A percentile compares a stretch with the other conserved stretches of the same genome.
These are phyloP conservation scores for Candida tammaniensis DNA, from an alignment of 805 yeast species.

Conservation along the genomic window DNA sequence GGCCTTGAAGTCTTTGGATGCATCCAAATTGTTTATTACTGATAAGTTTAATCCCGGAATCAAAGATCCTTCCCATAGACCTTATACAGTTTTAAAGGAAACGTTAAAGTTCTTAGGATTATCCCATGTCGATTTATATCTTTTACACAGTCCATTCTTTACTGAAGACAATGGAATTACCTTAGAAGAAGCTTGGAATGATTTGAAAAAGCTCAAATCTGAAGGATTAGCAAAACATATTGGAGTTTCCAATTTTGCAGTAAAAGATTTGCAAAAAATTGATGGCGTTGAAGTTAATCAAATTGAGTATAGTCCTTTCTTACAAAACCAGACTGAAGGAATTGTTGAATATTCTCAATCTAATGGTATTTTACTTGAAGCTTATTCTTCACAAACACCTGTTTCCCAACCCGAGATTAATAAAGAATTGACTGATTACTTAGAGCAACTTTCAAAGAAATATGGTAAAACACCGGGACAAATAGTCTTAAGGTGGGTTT, in stretches of 20 bases:
- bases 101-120: conserved; percentile 43
- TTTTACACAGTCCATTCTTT: conserved; percentile 62
- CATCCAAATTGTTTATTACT: conserved; percentile 50
- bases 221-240: conserved; percentile 60
- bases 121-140: conserved; percentile 57
- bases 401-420: conserved; percentile 25
- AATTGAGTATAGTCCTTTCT: conserved; percentile 65
- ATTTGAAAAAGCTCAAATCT: conserved; percentile 47
- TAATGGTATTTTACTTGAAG: conserved; percentile 54
- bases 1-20: conserved; percentile 40
- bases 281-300: conserved; percentile 58
- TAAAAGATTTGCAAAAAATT: conserved; percentile 45
- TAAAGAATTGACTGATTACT: conserved; percentile 17
- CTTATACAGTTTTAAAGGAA: conserved; percentile 15
- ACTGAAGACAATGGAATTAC: conserved; percentile 19
- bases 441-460: conserved; percentile 36
- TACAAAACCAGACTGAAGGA: conserved; percentile 63
- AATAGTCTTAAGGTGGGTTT: conserved; percentile 44
- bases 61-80: conserved; percentile 10
- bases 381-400: conserved; percentile 69
- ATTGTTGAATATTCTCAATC: conserved; percentile 48
- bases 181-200: conserved; percentile 58
- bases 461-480: conserved; percentile 38
- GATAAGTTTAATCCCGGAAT: conserved; percentile 43
- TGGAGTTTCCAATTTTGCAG: conserved; percentile 69